A percentile compares a stretch with the other conserved stretches of the same genome.
phyloP scores from a whole-genome alignment of 1,284 basidiomycete species.

The Sphaerobolus stellatus region DNA sequence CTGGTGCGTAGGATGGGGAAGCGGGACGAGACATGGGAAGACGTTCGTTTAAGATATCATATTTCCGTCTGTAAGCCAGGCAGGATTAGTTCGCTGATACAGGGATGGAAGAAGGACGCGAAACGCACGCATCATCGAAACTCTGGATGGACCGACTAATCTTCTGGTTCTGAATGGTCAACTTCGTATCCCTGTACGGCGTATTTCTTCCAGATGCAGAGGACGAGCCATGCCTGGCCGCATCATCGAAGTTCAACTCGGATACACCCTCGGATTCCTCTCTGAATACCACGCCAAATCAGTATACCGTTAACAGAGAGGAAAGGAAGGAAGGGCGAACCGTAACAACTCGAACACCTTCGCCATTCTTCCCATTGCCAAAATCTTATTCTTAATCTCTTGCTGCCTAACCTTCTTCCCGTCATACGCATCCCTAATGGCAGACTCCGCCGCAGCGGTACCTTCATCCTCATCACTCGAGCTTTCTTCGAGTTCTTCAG shows the following conservation, averaged over 20 bases:
- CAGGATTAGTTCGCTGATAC: not conserved
- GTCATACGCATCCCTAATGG: constrained; percentile 30
- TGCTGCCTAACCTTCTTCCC: constrained; percentile 55
- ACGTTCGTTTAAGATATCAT: constrained; percentile 92
- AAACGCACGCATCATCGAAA: constrained; percentile 83
- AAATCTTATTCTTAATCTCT: constrained; percentile 93
- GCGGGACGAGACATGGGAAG: constrained; percentile 56
- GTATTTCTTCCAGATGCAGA: no score
- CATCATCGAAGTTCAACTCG: constrained; percentile 65
- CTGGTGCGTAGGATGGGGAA: constrained; percentile 41
- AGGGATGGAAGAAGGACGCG: not conserved
- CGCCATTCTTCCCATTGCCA: constrained; percentile 93
- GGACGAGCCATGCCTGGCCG: constrained; percentile 49
- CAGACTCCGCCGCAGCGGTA: constrained; percentile 39
- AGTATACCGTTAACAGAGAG: no score
- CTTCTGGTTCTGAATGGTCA: constrained; percentile 55
- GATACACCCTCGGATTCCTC: constrained; percentile 95
- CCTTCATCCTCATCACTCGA: constrained; percentile 43
- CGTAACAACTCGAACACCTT: constrained; percentile 86
- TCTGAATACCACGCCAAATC: constrained; percentile 40
- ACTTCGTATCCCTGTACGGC: constrained; percentile 45
- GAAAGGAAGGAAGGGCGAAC: constrained; percentile 43
- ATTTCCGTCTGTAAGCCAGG: constrained; percentile 63
- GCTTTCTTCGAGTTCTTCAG: constrained; percentile 86
- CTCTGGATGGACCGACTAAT: constrained; percentile 82